Conservation (phyloP, 2,329 filamentous ascomycete species). For the Fusarium illudens region DNA sequence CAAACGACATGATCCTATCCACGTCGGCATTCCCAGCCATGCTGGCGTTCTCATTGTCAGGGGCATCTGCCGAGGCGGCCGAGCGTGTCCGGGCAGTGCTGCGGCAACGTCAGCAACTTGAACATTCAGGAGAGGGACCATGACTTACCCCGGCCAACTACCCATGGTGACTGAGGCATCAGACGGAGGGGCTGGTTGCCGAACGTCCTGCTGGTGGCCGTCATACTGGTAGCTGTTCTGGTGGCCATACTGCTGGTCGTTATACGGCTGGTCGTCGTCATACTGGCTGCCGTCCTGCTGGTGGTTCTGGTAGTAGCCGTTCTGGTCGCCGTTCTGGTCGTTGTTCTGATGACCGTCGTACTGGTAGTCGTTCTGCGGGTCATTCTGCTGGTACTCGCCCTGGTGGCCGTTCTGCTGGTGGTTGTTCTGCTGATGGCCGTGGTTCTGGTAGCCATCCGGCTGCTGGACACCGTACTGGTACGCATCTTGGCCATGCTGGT, state of each 20-base stretch:
- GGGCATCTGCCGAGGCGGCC: neutral
- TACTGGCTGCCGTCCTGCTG: neutral
- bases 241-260: neutral
- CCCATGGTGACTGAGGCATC: neutral
- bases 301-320: neutral
- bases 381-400: neutral
- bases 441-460: neutral
- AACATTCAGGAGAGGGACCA: neutral
- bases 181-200: neutral
- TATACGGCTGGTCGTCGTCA: neutral
- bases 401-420: neutral
- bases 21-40: neutral
- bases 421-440: neutral
- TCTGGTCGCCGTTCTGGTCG: neutral
- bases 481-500: neutral
- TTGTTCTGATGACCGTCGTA: neutral
- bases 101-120: neutral
- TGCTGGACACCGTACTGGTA: neutral
- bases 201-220: no score
- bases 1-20: neutral
- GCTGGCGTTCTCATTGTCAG: neutral
- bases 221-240: no score
- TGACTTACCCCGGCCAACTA: conserved; percentile 1
- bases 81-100: neutral
- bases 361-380: neutral